These are phyloP conservation scores for Juglanconis oblonga DNA, from an alignment of 2,329 filamentous ascomycete species.

Conservation along the genomic window DNA sequence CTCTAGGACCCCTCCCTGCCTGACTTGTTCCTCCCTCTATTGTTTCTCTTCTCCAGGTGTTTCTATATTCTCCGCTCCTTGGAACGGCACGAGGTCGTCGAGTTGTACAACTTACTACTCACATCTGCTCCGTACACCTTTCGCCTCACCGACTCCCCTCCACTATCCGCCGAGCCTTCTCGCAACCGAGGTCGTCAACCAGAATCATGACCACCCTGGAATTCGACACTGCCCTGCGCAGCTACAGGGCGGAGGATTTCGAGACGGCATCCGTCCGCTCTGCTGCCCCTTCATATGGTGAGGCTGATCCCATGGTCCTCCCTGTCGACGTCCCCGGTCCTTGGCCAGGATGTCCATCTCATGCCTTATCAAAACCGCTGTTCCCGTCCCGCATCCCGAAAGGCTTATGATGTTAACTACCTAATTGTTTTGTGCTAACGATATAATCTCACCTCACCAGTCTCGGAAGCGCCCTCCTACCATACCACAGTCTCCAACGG, in stretches of 20 bases:
- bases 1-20: neutral
- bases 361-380: neutral
- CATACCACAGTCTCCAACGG: slow-evolving; percentile 46
- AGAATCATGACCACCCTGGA: slow-evolving; percentile 12
- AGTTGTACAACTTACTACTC: neutral
- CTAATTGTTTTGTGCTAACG: neutral
- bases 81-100: neutral
- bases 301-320: slow-evolving; percentile 27
- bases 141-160: neutral
- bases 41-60: neutral
- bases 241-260: slow-evolving; percentile 50
- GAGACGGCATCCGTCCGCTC: slow-evolving; percentile 67
- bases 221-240: slow-evolving; percentile 8
- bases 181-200: neutral
- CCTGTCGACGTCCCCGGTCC: neutral
- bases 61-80: neutral
- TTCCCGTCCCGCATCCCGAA: neutral
- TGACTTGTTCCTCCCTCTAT: neutral
- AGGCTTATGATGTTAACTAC: neutral
- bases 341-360: neutral
- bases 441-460: slow-evolving; percentile 29
- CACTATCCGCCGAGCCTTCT: neutral
- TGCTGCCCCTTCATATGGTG: slow-evolving; percentile 65
- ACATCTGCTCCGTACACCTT: neutral
- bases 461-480: slow-evolving; percentile 64